These are phyloP conservation scores for Rhodamnia argentea DNA, from an alignment of 345 rosid species.

Conservation along the genomic window DNA sequence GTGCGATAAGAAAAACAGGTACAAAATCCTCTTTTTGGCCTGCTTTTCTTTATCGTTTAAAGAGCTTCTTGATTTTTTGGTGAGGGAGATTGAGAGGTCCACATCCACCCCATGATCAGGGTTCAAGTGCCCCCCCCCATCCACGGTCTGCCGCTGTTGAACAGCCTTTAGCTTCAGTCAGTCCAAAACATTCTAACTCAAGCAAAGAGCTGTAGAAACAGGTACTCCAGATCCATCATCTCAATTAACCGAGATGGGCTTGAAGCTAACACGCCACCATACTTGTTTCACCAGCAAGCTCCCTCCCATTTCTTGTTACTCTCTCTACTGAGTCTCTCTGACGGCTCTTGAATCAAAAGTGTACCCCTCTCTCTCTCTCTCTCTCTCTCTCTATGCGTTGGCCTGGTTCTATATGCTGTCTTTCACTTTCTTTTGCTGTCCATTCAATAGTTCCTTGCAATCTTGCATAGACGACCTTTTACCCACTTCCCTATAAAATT, in stretches of 20 bases:
- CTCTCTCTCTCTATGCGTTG: not conserved
- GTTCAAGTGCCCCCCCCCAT: not conserved
- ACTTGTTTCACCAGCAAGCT: slow-evolving; percentile 2
- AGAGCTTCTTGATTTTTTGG: not conserved
- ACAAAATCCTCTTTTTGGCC: not conserved
- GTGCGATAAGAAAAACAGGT: not conserved
- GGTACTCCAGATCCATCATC: slow-evolving; percentile 3
- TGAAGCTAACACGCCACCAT: not conserved
- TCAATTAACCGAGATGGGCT: not conserved
- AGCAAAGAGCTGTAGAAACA: not conserved
- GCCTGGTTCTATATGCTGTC: too few species aligned
- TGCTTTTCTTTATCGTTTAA: not conserved
- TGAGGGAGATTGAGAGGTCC: not conserved
- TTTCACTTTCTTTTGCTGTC: not conserved
- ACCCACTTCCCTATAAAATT: not conserved
- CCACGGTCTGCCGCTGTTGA: not conserved
- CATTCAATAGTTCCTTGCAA: not conserved
- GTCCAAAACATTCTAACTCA: not conserved
- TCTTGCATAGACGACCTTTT: too few species aligned
- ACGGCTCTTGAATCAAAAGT: not conserved
- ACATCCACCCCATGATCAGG: not conserved
- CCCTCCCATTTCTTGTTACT: not conserved
- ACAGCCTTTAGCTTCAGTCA: not conserved
- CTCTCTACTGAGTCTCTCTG: not conserved
- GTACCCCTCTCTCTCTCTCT: not conserved